phyloP scores from a whole-genome alignment of 352 stramenopile genomes.

The Globisporangium nagaii region DNA sequence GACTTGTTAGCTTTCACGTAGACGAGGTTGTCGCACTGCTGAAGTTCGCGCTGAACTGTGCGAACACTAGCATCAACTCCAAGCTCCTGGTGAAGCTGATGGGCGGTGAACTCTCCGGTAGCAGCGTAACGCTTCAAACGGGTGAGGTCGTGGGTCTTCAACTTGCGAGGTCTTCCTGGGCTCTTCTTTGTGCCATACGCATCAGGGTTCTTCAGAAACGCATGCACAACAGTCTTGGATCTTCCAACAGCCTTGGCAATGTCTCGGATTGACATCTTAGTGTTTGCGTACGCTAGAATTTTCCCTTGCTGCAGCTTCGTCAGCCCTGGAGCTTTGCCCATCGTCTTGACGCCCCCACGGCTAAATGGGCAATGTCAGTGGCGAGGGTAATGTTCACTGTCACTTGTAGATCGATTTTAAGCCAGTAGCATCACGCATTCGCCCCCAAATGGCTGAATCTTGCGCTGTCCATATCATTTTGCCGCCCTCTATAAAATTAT shows the following conservation, averaged over 20 bases:
- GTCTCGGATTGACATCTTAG: conserved; percentile 1
- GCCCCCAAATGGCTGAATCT: too few relatives aligned
- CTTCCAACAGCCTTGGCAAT: background rate
- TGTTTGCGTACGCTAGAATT: conserved; percentile 4
- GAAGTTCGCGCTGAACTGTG: background rate
- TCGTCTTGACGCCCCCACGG: conserved; percentile 1
- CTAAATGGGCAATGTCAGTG: too few relatives aligned
- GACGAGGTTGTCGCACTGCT: background rate
- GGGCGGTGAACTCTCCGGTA: background rate
- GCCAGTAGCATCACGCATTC: too few relatives aligned
- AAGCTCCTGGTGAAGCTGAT: background rate
- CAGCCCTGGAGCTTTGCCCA: conserved; percentile 2
- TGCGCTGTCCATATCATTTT: too few relatives aligned
- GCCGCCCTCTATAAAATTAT: too few relatives aligned
- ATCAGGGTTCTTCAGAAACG: background rate
- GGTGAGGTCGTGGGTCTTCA: background rate
- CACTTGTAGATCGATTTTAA: too few relatives aligned
- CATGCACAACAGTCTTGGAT: background rate
- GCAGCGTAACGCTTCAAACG: background rate
- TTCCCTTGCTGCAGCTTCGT: conserved; percentile 5
- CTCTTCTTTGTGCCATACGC: background rate
- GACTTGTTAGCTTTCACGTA: background rate
- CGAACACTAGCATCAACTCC: background rate
- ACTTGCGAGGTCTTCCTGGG: background rate
- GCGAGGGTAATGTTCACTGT: too few relatives aligned